Conservation (phyloP, 345 rosid species). For the Theobroma cacao region DNA sequence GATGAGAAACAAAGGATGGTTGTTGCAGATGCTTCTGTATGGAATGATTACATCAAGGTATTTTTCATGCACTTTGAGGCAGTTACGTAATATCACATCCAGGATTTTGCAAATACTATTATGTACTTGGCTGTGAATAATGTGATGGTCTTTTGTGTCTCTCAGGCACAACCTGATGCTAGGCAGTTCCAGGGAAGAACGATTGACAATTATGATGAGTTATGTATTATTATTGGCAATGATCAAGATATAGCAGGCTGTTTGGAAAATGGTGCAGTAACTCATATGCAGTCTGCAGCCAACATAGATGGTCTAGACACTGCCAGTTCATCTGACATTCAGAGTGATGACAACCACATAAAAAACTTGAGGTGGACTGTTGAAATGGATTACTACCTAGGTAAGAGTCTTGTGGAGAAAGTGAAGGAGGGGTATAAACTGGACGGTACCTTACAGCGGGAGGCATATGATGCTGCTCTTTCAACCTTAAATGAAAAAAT, state of each 20-base stretch:
- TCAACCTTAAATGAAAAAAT: not conserved
- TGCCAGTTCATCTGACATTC: not conserved
- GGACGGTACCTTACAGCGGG: not conserved
- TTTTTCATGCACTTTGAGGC: not conserved
- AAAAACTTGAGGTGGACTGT: slow-evolving; percentile 6
- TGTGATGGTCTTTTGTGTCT: not conserved
- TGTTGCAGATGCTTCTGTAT: slow-evolving; percentile 7
- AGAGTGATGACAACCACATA: not conserved
- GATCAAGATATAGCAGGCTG: not conserved
- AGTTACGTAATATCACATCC: not conserved
- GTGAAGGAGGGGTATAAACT: not conserved
- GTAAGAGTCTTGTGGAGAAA: slow-evolving; percentile 8
- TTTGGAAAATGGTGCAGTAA: not conserved
- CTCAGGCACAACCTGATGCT: slow-evolving; percentile 11
- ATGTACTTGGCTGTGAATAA: not conserved
- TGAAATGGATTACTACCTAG: slow-evolving; percentile 1
- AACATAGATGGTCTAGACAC: not conserved
- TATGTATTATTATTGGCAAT: not conserved
- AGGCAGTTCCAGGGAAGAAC: slow-evolving; percentile 1
- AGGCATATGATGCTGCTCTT: slow-evolving; percentile 6
- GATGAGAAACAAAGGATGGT: slow-evolving; percentile 13
- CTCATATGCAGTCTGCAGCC: not conserved
- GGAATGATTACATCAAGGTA: slow-evolving; percentile 17
- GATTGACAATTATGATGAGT: slow-evolving; percentile 11
- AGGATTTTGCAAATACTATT: not conserved